Base-by-base conservation (phyloP, 169 alveolate genomes). In the Plasmodium fragile region DNA sequence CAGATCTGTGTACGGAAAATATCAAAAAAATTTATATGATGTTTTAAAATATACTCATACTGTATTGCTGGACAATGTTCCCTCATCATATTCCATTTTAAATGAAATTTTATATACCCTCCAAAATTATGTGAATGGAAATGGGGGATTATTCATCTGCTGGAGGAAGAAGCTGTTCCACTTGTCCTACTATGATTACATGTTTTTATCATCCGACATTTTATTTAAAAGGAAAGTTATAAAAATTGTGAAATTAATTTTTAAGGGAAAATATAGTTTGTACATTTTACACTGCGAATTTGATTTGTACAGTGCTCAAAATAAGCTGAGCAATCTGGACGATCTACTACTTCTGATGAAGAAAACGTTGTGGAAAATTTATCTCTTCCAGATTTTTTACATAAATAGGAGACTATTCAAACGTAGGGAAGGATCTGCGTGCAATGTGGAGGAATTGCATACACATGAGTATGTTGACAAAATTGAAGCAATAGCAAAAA, bases 1-100 rank as follows among this genome's bases (percentile, higher is more conserved):
- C 36, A 89, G 94, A 59, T 89, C 91, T 25, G 91, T 89, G 32
- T 89, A 65, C 55, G 94, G 94, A 69, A 89, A 89, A 89, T 89
- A 89, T 89, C 94, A 89, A 39, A 77, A 65, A 65, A 59, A 43
- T 22, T 72, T 89, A 65, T 89, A 65, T 79, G 94, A 89, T 36
- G 53, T 25, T 49, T 89, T 89, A 39, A 89, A 89, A 89, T 25
- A 41, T 55, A 89, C 94, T 6, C 94, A 89, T 79, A 89, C 91
- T 55, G 71, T 89, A 18, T 41, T 89, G 41, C 28, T 89, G 43
- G 94, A 89, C 72, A 89, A 89, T 89, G 25, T 55, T 0, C 94
- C 94, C 3, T 59, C 55, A 45, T 89, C 91, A 8, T 22, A 39
- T 89, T 34, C 25, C 73, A 41, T 79, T 59, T 69, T 89, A 79